These are phyloP conservation scores for Cyberlindnera japonica DNA, from an alignment of 805 yeast genomes.

Conservation along the genomic window DNA sequence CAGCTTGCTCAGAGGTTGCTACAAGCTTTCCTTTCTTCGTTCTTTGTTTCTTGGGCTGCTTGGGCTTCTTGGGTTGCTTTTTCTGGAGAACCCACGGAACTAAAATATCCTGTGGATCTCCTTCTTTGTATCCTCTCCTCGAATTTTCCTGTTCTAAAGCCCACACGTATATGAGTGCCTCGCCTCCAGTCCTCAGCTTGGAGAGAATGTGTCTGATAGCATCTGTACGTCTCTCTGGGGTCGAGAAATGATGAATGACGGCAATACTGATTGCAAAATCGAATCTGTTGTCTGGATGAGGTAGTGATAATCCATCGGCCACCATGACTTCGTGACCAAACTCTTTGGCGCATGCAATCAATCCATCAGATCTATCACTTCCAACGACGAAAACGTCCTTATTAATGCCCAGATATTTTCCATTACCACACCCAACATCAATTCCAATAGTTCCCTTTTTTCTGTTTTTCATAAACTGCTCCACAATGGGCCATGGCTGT, in stretches of 20 bases:
- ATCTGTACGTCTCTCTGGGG: slow-evolving; percentile 67
- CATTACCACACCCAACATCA: slow-evolving; percentile 97
- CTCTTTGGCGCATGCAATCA: slow-evolving; percentile 58
- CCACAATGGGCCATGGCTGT: slow-evolving; percentile 93
- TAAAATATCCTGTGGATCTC: slow-evolving; percentile 88
- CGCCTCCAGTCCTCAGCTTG: slow-evolving; percentile 56
- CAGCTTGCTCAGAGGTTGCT: slow-evolving; percentile 13
- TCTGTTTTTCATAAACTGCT: slow-evolving; percentile 52
- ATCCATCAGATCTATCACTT: slow-evolving; percentile 65
- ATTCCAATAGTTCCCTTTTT: slow-evolving; percentile 64
- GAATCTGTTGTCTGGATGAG: slow-evolving; percentile 46
- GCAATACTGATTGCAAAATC: slow-evolving; percentile 93
- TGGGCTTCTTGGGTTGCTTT: slow-evolving; percentile 36
- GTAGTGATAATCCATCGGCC: slow-evolving; percentile 74
- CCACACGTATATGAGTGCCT: slow-evolving; percentile 88
- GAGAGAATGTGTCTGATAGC: slow-evolving; percentile 71
- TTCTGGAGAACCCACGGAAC: slow-evolving; percentile 91
- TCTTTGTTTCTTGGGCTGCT: slow-evolving; percentile 29
- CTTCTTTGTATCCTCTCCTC: slow-evolving; percentile 86
- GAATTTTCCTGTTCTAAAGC: slow-evolving; percentile 89
- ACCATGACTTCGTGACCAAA: slow-evolving; percentile 54
- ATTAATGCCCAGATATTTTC: slow-evolving; percentile 80
- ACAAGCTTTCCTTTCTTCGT: slow-evolving; percentile 21
- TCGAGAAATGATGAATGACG: slow-evolving; percentile 94
- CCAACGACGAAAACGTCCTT: slow-evolving; percentile 68